These are phyloP conservation scores for Fusarium xylarioides DNA, from an alignment of 2,329 filamentous ascomycete genomes.

Conservation along the genomic window DNA sequence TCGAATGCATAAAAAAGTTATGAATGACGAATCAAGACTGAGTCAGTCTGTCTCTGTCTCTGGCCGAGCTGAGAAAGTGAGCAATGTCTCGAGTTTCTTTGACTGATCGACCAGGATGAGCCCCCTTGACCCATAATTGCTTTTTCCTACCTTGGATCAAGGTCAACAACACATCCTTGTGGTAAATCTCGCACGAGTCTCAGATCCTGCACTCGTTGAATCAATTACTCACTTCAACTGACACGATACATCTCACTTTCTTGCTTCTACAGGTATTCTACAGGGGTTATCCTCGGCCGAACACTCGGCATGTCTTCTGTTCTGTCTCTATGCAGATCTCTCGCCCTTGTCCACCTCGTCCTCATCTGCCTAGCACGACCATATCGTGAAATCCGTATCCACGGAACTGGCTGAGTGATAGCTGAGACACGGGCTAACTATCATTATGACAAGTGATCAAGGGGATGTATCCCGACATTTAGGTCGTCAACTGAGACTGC, in stretches of 20 bases:
- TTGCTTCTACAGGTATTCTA: conserved; percentile 1
- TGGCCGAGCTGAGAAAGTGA: conserved; percentile 25
- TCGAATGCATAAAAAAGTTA: conserved; percentile 5
- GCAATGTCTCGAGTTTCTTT: conserved; percentile 24
- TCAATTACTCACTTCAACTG: conserved; percentile 23
- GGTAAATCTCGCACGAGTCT: conserved; percentile 29
- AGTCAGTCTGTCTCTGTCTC: conserved; percentile 6
- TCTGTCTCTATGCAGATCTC: conserved; percentile 13
- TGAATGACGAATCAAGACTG: neutral
- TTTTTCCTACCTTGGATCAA: conserved; percentile 4
- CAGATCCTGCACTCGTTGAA: conserved; percentile 38
- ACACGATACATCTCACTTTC: conserved; percentile 7
- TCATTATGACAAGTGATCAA: conserved; percentile 27
- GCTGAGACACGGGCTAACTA: conserved; percentile 16
- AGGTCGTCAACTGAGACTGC: conserved; percentile 33
- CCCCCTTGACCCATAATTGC: conserved; percentile 10
- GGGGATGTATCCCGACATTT: conserved; percentile 29
- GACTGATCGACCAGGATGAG: conserved; percentile 4
- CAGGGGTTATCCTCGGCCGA: conserved; percentile 21
- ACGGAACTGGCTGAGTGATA: conserved; percentile 33
- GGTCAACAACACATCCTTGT: conserved; percentile 13
- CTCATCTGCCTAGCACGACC: neutral
- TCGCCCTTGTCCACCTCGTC: conserved; percentile 17
- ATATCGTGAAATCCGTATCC: conserved; percentile 21
- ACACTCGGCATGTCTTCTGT: conserved; percentile 2